Base-by-base conservation (phyloP, 176 grass and related monocot genomes). In the Eragrostis curvula region DNA sequence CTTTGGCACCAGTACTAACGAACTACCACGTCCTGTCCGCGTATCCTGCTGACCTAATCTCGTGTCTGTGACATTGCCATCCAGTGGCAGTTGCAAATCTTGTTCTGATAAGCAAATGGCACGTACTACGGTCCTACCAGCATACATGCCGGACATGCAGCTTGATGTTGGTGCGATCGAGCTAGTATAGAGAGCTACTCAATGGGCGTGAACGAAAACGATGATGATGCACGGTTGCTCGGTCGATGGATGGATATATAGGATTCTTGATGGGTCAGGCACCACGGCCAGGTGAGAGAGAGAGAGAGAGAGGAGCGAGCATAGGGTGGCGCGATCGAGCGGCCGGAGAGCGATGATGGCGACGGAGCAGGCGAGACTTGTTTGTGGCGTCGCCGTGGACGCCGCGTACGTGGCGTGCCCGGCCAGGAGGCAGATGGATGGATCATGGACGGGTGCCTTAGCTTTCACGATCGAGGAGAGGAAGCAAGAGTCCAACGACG, bases 221-320 rank as follows among this genome's bases (percentile, higher is more conserved):
- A 36, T 36, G n/a, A n/a, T n/a, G 32, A 36, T 36, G 32, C 32
- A 36, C 32, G 4, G n/a, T n/a, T n/a, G n/a, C n/a, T n/a, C 32
- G 32, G 32, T 36, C 32, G 32, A 36, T 36, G 32, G 32, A 36
- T 36, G 32, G 14, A 3, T n/a, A n/a, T n/a, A n/a, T 8, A 20
- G 60, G 60, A 24, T 66, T 15, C 78, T 53, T 70, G 39, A 50
- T 12, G 66, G n/a, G n/a, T n/a, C n/a, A n/a, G n/a, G n/a, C n/a
- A n/a, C n/a, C n/a, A n/a, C n/a, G n/a, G n/a, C n/a, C n/a, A n/a
- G n/a, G n/a, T n/a, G n/a, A n/a, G n/a, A n/a, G n/a, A n/a, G n/a
- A n/a, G n/a, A n/a, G n/a, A n/a, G n/a, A n/a, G n/a, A n/a, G n/a
- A n/a, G n/a, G n/a, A n/a, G n/a, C n/a, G n/a, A n/a, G n/a, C n/a